Base-by-base conservation (phyloP, 306 rosid species). In the Corylus heterophylla region DNA sequence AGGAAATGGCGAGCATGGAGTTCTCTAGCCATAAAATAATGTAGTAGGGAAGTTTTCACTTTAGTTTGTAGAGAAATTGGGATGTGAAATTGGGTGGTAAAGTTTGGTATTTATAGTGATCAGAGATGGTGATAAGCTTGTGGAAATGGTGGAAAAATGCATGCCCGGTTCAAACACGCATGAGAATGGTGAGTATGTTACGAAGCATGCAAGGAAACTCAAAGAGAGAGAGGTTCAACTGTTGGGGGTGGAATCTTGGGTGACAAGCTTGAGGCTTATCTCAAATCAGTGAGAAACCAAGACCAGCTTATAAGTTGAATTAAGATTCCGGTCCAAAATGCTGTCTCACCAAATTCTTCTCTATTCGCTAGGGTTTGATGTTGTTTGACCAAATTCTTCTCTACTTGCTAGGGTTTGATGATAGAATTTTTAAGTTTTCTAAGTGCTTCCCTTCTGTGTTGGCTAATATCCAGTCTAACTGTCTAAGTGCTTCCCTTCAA, bases 1-100 rank as follows among this genome's bases (percentile, higher is more conserved):
- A 75, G 7, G 55, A 78, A 47, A 45, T 16, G 64, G 16, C 37
- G 42, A 69, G 12, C 17, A 42, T 48, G 75, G 31, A 85, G 42
- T 75, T 58, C 47, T 27, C 50, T 49, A 58, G 47, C 48, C 70
- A 64, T 64, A 20, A 17, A 64, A 6, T 39, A 37, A 31, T 16
- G 5, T 12, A 2, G 44, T 7, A 64, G 3, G 7, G 1, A 5
- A 6, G 17, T 31, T 62, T 35, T 35, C n/a, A 14, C 44, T 37
- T 35, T 37, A 29, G 70, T 64, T 35, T 17, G 20, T 35, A 35
- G 22, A 35, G 70, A 64, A 64, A 16, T 16, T 64, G 70, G 45
- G 47, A 3, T 35, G 4, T 8, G 70, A 64, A 64, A 37, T 8
- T 64, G 70, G 47, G 20, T 3, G 6, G 18, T 64, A 7, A 64